phyloP scores from a whole-genome alignment of 176 grass and related monocot genomes.

The Bolboschoenus planiculmis region DNA sequence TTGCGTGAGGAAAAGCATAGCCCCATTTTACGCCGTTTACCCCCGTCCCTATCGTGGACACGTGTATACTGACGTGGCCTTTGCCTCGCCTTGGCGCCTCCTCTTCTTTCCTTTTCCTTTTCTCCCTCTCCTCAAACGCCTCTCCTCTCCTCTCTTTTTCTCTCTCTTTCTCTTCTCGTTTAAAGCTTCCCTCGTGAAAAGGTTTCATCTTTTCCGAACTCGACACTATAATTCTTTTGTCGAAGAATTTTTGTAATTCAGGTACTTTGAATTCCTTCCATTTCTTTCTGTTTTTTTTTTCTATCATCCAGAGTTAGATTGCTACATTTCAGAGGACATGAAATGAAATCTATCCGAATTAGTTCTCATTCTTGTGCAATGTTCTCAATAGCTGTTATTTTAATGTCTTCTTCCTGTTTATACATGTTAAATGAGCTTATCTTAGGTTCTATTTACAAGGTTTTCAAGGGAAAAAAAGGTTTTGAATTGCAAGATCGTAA shows the following conservation, averaged over 20 bases:
- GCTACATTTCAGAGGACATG: conserved; percentile 3
- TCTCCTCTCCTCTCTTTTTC: neutral
- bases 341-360: conserved; percentile 7
- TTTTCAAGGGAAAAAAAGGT: neutral
- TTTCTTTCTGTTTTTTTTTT: neutral
- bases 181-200: neutral
- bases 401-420: neutral
- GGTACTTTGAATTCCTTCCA: neutral
- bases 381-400: neutral
- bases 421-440: too few species aligned
- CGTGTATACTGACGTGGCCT: conserved; percentile 62
- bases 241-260: conserved; percentile 22
- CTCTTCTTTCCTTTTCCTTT: neutral
- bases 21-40: conserved; percentile 15
- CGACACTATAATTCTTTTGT: neutral
- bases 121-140: neutral
- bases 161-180: neutral
- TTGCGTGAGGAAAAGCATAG: neutral
- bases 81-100: conserved; percentile 39
- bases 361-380: neutral
- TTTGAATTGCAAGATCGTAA: neutral
- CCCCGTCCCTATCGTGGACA: conserved; percentile 31
- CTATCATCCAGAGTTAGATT: neutral
- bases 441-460: neutral
- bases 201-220: neutral